Percentiles rank a stretch among this genome's conserved stretches.
Conservation (phyloP, 768 basidiomycete genomes). For the Hericium alpestre region DNA sequence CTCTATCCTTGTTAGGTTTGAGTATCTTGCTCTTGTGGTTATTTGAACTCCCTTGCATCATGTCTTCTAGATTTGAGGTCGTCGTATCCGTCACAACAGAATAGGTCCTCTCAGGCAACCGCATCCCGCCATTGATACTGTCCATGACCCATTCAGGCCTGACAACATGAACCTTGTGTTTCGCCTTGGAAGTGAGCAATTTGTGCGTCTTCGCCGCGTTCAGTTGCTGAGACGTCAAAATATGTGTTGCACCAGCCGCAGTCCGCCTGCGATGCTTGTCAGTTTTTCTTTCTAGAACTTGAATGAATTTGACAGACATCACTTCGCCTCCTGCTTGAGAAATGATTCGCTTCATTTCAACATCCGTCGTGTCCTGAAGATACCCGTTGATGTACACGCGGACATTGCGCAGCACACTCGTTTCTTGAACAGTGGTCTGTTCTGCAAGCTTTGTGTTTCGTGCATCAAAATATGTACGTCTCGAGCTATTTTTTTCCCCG, state of each 20-base stretch:
- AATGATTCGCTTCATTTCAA: constrained; percentile 66
- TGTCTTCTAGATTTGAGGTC: too few relatives aligned
- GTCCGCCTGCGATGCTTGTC: constrained; percentile 28
- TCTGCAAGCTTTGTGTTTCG: constrained; percentile 19
- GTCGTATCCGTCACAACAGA: constrained; percentile 20
- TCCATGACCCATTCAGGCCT: constrained; percentile 69
- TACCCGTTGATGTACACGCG: constrained; percentile 66
- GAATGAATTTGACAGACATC: constrained; percentile 31
- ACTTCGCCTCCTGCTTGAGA: constrained; percentile 55
- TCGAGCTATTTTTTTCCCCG: constrained; percentile 16
- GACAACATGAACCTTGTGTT: constrained; percentile 48
- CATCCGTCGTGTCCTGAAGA: constrained; percentile 60
- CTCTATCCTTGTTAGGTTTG: too few relatives aligned
- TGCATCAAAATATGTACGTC: constrained; percentile 12
- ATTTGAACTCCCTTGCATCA: too few relatives aligned
- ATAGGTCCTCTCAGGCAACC: constrained; percentile 53
- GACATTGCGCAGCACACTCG: constrained; percentile 28
- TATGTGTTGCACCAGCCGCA: constrained; percentile 63
- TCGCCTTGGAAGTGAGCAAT: constrained; percentile 40
- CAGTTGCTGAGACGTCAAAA: constrained; percentile 63
- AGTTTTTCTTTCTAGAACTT: neutral
- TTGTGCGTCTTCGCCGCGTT: constrained; percentile 65
- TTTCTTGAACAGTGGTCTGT: constrained; percentile 14
- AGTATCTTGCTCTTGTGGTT: too few relatives aligned
- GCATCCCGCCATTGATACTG: constrained; percentile 50